These are phyloP conservation scores for Aureobasidium sp. DNA, from an alignment of 2,329 filamentous ascomycete species.

Conservation along the genomic window DNA sequence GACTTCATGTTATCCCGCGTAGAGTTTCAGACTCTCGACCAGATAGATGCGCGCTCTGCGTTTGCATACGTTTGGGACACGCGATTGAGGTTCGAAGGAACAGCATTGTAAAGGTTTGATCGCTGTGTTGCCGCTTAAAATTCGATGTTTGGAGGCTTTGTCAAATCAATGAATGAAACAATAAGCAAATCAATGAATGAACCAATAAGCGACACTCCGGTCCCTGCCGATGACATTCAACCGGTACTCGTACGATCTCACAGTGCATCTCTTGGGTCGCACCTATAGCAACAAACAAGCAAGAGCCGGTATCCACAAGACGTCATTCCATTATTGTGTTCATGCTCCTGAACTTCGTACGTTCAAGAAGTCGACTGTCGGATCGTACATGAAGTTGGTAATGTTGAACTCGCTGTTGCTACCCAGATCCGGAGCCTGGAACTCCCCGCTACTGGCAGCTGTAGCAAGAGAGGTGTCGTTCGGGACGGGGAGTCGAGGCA, in stretches of 20 bases:
- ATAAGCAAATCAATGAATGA: neutral
- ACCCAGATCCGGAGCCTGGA: constrained; percentile 17
- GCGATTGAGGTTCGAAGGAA: neutral
- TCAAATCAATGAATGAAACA: neutral
- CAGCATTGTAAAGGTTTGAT: neutral
- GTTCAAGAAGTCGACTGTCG: constrained; percentile 63
- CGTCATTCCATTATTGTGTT: neutral
- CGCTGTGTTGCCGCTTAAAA: neutral
- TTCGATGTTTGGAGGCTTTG: neutral
- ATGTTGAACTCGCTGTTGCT: constrained; percentile 63
- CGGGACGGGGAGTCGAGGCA: constrained; percentile 59
- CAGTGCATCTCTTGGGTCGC: neutral
- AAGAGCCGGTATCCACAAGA: neutral
- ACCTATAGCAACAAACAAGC: neutral
- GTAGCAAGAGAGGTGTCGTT: constrained; percentile 24
- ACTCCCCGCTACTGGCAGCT: constrained; percentile 19
- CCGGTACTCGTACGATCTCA: neutral
- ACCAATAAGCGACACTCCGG: neutral
- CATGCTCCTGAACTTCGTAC: constrained; percentile 24
- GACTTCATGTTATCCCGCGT: neutral
- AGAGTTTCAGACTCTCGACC: neutral
- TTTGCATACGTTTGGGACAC: neutral
- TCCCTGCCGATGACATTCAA: neutral
- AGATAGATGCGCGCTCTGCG: neutral
- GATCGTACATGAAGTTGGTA: constrained; percentile 70